A percentile compares a stretch with the other conserved stretches of the same genome.
phyloP scores from a whole-genome alignment of 1,284 basidiomycete genomes.

The Phellopilus nigrolimitatus region DNA sequence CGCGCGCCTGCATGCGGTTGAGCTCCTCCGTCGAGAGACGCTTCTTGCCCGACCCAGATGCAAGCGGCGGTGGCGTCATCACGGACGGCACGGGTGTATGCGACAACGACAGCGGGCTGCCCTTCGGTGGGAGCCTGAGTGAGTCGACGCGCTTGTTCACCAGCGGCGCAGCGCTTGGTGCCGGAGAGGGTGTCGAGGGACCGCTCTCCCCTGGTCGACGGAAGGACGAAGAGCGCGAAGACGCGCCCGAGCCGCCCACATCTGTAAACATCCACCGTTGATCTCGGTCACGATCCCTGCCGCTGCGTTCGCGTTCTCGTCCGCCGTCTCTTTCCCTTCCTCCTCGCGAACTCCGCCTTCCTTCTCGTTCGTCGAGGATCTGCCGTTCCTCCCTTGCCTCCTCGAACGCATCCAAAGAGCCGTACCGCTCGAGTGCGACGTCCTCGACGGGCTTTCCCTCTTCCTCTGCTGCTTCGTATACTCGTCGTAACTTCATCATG shows the following conservation, averaged over 20 bases:
- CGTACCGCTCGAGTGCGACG: constrained; percentile 86
- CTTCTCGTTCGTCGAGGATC: constrained; percentile 78
- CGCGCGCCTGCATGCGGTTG: constrained; percentile 91
- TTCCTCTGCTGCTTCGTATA: constrained; percentile 88
- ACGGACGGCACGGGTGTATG: constrained; percentile 86
- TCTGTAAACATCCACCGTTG: constrained; percentile 65
- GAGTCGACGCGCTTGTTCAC: constrained; percentile 50
- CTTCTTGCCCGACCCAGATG: constrained; percentile 33
- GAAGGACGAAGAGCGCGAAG: constrained; percentile 76
- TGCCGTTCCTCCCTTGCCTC: constrained; percentile 84
- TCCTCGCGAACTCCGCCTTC: constrained; percentile 41
- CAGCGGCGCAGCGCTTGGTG: constrained; percentile 34
- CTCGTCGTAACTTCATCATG: constrained; percentile 91
- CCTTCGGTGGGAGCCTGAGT: constrained; percentile 48
- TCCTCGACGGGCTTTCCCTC: constrained; percentile 74
- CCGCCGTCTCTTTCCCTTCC: constrained; percentile 26
- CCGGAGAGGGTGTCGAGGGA: constrained; percentile 55
- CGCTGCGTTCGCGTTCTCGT: constrained; percentile 32
- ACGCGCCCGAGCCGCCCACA: constrained; percentile 52
- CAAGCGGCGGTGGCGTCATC: constrained; percentile 65
- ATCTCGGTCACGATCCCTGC: constrained; percentile 40
- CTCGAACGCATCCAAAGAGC: constrained; percentile 78
- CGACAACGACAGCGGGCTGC: constrained; percentile 37
- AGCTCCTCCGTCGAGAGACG: constrained; percentile 70
- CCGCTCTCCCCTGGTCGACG: constrained; percentile 66